Evolutionary conservation across 257 asterid species (phyloP), one percentile per base, ranked within the genome.

Genomic region (Salvia hispanica): DNA sequence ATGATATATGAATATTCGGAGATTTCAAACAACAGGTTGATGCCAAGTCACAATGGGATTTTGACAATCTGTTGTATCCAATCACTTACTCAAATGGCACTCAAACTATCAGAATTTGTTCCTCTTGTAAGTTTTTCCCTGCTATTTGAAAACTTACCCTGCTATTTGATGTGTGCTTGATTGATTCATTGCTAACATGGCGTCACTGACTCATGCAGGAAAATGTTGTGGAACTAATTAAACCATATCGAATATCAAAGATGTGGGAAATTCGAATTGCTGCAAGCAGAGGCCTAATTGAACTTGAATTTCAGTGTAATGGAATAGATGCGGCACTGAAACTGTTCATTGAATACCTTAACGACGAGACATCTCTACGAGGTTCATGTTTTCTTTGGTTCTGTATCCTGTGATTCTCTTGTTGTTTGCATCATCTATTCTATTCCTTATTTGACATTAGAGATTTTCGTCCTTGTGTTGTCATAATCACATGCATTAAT

Each of bases 41-140:
- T 94, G 97, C 99, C 97, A 54, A 91, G 97, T 82, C 87, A 90
- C 86, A 87, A 91, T 78, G 99, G 99, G 68, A 82, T 94, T 70
- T 78, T 91, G 82, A 91, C 96, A 13, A 76, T 82, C 72, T 87
- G 95, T 80, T 88, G 97, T 66, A 87, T 91, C 62, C 91, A 84
- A 10, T 77, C 99, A 56, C 75, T 94, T 78, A 82, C 95, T 57
- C 95, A 82, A 74, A 87, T 91, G 83, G 93, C 95, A 16, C 76
- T 94, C 70, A 94, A 94, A 81, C 83, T 94, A 60, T 91, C 97
- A 51, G 95, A 85, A 46, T 87, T 80, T 79, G 72, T 91, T 70
- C 90, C 96, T 79, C 92, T 85, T 72, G 99, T 94, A 82, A 79
- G 97, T 81, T 50, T 42, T 54, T 76, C 62, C 34, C 58, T 21